phyloP scores from a whole-genome alignment of 2,329 filamentous ascomycete genomes.

The Sporothrix mexicana region DNA sequence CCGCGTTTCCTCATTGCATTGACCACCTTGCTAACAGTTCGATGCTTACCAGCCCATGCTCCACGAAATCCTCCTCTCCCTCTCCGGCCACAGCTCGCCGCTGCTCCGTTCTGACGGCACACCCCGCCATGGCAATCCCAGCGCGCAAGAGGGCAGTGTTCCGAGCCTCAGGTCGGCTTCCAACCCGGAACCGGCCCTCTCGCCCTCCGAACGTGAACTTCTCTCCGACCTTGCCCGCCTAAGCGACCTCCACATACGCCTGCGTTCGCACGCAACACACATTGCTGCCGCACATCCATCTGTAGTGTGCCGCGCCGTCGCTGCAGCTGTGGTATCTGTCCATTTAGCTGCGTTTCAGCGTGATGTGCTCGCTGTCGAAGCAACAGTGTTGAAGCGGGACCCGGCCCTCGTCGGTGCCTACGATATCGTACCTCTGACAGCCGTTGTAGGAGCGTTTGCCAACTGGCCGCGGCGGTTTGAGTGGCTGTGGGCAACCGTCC shows the following conservation, averaged over 20 bases:
- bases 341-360: constrained; percentile 82
- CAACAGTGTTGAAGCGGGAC: constrained; percentile 75
- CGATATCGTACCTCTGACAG: constrained; percentile 89
- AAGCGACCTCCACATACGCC: constrained; percentile 75
- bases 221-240: constrained; percentile 77
- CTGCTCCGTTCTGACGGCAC: constrained; percentile 68
- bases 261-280: constrained; percentile 69
- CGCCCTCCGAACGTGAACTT: constrained; percentile 82
- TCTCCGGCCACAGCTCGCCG: constrained; percentile 91
- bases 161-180: constrained; percentile 29
- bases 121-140: constrained; percentile 44
- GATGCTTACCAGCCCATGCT: constrained; percentile 69
- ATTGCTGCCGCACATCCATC: constrained; percentile 76
- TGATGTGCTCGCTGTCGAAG: constrained; percentile 85
- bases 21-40: not conserved
- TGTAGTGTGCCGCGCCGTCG: constrained; percentile 84
- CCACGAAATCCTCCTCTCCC: constrained; percentile 95
- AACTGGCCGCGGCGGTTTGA: constrained; percentile 83
- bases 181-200: constrained; percentile 57
- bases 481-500: constrained; percentile 79
- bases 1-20: not conserved
- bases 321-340: constrained; percentile 73
- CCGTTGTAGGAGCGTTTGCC: constrained; percentile 82
- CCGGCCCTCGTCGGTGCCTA: constrained; percentile 85
- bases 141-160: constrained; percentile 23